Conservation (phyloP, 192 early-diverging fungal genomes). For the Chytriomyces sp. region DNA sequence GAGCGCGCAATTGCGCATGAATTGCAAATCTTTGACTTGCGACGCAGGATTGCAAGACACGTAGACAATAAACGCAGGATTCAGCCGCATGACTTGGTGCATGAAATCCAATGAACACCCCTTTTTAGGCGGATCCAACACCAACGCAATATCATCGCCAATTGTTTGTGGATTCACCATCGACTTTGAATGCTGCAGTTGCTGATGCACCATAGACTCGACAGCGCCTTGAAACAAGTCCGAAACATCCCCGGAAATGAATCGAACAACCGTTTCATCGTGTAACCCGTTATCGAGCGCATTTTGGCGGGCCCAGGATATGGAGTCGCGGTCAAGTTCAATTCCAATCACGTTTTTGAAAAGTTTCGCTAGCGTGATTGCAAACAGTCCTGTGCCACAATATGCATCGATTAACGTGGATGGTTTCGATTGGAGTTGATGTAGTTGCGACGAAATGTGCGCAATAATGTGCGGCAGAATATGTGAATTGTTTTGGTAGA, state of each 20-base stretch:
- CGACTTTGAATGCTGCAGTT: background rate
- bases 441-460: conserved; percentile 61
- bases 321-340: conserved; percentile 66
- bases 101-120: conserved; percentile 70
- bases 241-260: conserved; percentile 64
- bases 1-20: conserved; percentile 36
- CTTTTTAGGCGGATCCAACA: conserved; percentile 75
- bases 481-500: conserved; percentile 74
- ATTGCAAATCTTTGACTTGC: conserved; percentile 63
- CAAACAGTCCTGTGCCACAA: conserved; percentile 77
- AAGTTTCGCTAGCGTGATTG: conserved; percentile 61
- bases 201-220: background rate
- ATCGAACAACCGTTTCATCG: conserved; percentile 45
- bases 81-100: conserved; percentile 68
- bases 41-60: conserved; percentile 72
- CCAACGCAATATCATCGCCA: conserved; percentile 60
- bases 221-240: conserved; percentile 59
- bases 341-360: conserved; percentile 72
- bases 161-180: background rate
- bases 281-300: conserved; percentile 57
- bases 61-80: conserved; percentile 72
- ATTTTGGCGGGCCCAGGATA: conserved; percentile 69
- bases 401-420: conserved; percentile 70
- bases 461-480: conserved; percentile 67
- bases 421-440: conserved; percentile 41